Conservation (phyloP, 768 basidiomycete species). For the Psilocybe subaeruginosa region DNA sequence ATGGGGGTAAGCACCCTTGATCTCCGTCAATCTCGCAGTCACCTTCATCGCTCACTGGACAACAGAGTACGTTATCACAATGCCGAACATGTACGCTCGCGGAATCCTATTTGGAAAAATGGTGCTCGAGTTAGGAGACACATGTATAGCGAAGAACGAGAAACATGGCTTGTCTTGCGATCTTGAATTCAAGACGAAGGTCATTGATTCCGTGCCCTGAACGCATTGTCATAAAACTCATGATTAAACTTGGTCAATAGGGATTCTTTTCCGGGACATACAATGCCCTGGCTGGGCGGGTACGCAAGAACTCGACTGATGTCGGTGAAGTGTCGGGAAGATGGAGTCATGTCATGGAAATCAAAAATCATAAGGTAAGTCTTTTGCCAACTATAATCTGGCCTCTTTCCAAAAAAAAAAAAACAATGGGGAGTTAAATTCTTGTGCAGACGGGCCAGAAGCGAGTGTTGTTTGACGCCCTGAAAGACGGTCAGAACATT, state of each 20-base stretch:
- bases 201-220: slow-evolving; percentile 23
- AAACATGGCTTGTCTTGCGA: slow-evolving; percentile 75
- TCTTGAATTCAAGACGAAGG: slow-evolving; percentile 98
- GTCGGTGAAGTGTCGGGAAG: slow-evolving; percentile 87
- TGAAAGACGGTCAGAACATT: slow-evolving; percentile 71
- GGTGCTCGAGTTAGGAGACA: slow-evolving; percentile 94
- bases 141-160: slow-evolving; percentile 83
- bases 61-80: slow-evolving; percentile 83
- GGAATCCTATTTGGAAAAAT: slow-evolving; percentile 92
- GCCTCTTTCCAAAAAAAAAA: neutral
- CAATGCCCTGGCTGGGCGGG: slow-evolving; percentile 84
- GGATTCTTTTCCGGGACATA: slow-evolving; percentile 98
- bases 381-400: neutral
- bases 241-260: slow-evolving; percentile 34
- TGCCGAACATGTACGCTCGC: slow-evolving; percentile 98
- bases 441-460: slow-evolving; percentile 59
- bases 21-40: slow-evolving; percentile 12
- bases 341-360: slow-evolving; percentile 92
- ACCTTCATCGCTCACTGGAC: slow-evolving; percentile 4
- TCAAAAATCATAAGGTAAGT: slow-evolving; percentile 68
- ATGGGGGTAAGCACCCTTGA: slow-evolving; percentile 67
- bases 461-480: slow-evolving; percentile 83
- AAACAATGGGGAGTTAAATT: neutral
- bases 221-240: neutral
- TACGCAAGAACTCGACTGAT: slow-evolving; percentile 65